Percentiles rank a stretch among this genome's conserved stretches.
phyloP scores from a whole-genome alignment of 2,329 filamentous ascomycete genomes.

The Dactylonectria estremocensis region DNA sequence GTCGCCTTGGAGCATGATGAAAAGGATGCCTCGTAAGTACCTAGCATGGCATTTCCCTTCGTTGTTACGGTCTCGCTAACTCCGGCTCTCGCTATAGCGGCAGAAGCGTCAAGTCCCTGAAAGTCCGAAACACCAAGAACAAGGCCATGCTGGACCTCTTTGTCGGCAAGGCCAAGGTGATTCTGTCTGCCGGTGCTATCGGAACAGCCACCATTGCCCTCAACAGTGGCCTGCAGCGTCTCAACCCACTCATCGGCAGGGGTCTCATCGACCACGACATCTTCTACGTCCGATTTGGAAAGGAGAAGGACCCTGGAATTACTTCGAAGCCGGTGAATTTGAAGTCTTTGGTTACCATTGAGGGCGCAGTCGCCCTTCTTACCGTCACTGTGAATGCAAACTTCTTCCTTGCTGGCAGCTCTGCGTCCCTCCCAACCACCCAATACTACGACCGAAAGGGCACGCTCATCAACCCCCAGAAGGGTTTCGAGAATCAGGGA shows the following conservation, averaged over 20 bases:
- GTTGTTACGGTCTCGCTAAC: rapidly evolving
- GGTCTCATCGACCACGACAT: conserved; percentile 39
- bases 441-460: conserved; percentile 33
- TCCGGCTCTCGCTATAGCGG: neutral
- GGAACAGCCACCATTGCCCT: conserved; percentile 37
- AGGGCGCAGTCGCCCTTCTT: conserved; percentile 22
- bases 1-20: conserved; percentile 22
- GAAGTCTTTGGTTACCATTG: conserved; percentile 31
- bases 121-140: conserved; percentile 27
- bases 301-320: conserved; percentile 18
- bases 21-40: conserved; percentile 13
- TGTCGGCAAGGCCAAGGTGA: conserved; percentile 33
- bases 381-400: conserved; percentile 40
- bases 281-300: conserved; percentile 36
- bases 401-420: conserved; percentile 38
- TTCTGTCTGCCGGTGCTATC: conserved; percentile 28
- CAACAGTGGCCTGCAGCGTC: conserved; percentile 34
- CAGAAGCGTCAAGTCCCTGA: conserved; percentile 28
- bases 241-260: conserved; percentile 21
- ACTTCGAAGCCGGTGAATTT: conserved; percentile 36
- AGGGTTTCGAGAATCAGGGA: conserved; percentile 22
- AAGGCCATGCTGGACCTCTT: conserved; percentile 29
- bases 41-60: rapidly evolving
- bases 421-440: conserved; percentile 30
- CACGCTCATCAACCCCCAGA: conserved; percentile 16